phyloP scores from a whole-genome alignment of 768 basidiomycete genomes.

The Boletus eberwhitei region DNA sequence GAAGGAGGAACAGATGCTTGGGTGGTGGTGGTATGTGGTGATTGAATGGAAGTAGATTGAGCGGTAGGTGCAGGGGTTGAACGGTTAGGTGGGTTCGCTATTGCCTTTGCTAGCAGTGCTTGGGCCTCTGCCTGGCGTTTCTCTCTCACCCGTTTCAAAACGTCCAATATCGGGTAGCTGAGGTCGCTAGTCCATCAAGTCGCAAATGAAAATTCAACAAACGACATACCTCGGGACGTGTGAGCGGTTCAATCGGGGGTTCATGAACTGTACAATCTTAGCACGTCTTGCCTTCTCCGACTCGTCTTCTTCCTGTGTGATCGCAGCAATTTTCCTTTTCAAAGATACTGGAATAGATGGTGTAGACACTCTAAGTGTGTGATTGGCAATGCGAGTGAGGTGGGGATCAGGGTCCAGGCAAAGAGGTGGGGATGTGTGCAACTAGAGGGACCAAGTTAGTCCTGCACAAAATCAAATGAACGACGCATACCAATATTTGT shows the following conservation, averaged over 20 bases:
- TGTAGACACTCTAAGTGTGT: constrained; percentile 66
- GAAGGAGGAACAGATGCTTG: constrained; percentile 24
- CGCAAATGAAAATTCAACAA: not conserved
- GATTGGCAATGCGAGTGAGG: constrained; percentile 72
- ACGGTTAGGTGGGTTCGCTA: constrained; percentile 30
- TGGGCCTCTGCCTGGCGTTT: constrained; percentile 26
- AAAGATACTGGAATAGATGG: constrained; percentile 70
- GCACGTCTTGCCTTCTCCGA: constrained; percentile 66
- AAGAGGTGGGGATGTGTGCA: constrained; percentile 70
- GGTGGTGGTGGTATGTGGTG: constrained; percentile 32
- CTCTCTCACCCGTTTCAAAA: constrained; percentile 34
- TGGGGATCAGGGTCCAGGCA: constrained; percentile 80
- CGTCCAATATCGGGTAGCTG: constrained; percentile 61
- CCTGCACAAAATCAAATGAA: not conserved
- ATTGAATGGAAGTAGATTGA: constrained; percentile 34
- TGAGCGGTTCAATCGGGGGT: constrained; percentile 49
- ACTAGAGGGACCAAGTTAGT: constrained; percentile 38
- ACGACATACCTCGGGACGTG: constrained; percentile 46
- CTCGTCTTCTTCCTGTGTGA: constrained; percentile 75
- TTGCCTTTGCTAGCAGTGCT: constrained; percentile 21
- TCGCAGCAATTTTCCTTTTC: constrained; percentile 69
- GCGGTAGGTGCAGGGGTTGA: constrained; percentile 28
- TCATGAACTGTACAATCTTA: constrained; percentile 81
- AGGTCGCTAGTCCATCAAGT: constrained; percentile 1
- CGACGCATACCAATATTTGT: constrained; percentile 56